Evolutionary conservation across 331 rosid species (phyloP), one percentile per base, ranked within the genome.

Genomic region (Rosa hybrid): DNA sequence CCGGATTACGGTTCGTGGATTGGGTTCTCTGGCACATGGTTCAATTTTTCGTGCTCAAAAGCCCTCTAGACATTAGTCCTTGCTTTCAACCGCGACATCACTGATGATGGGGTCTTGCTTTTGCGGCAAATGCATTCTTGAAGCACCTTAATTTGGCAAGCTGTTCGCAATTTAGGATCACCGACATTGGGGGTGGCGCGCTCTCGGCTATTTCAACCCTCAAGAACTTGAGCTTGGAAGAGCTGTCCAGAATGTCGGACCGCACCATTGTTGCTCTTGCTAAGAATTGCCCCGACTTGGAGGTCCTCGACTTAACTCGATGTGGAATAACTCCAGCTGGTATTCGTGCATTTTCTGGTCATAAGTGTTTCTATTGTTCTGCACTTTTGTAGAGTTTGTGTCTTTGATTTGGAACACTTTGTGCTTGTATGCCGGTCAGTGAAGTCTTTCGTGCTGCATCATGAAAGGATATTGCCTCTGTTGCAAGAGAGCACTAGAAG

Each of bases 151-250:
- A 81, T 70, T 72, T 84, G 45, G 45, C 45, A 42, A 34, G 63
- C 84, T 18, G 77, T 78, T 56, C 77, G 85, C 42, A 80, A 84
- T 34, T 77, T 77, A 6, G 74, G 73, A 49, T 84, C 46, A 81
- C 85, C 1, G 80, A 84, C 27, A 42, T 6, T 25, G 87, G 87
- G 20, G 76, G 74, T 50, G 44, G 13, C 21, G 60, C 77, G 17
- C 20, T 81, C 45, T 72, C 84, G 39, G 38, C 71, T 23, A 77
- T 84, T 50, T 12, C 60, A 60, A 18, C 71, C 23, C 78, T 84
- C 0, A 77, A 48, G 56, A 81, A 12, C 72, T 30, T 84, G 69
- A 81, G 45, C 39, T 12, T 84, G 18, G 72, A 62, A 12, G 68
- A 80, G 80, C 67, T 84, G 75, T 60, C 39, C 69, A 69, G 39